These are phyloP conservation scores for Neurospora hispaniola DNA, from an alignment of 495 filamentous ascomycete genomes.

Conservation along the genomic window DNA sequence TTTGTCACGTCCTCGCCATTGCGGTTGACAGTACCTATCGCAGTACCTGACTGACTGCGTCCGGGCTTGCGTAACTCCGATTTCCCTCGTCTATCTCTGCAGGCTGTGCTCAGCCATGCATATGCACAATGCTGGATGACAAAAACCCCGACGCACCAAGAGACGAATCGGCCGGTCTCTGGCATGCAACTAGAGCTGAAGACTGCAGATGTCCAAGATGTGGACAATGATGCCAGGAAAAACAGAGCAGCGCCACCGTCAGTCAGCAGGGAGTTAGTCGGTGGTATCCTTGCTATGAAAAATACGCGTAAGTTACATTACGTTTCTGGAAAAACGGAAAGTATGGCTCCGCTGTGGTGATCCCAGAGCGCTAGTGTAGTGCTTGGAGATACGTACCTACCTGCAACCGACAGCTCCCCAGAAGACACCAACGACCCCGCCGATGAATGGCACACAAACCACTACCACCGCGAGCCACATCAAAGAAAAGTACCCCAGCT, in stretches of 20 bases:
- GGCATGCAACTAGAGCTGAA: constrained; percentile 35
- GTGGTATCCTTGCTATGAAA: constrained; percentile 5
- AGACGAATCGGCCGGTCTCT: constrained; percentile 27
- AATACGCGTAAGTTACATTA: neutral
- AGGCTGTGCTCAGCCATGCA: constrained; percentile 39
- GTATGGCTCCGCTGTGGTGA: neutral
- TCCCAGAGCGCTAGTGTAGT: constrained; percentile 2
- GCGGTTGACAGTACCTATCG: neutral
- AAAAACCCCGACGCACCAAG: constrained; percentile 17
- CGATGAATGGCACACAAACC: neutral
- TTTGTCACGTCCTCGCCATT: neutral
- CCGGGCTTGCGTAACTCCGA: neutral
- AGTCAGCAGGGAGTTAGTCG: constrained; percentile 4
- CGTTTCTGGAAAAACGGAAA: constrained; percentile 5
- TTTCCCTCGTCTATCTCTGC: constrained; percentile 4
- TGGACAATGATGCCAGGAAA: neutral
- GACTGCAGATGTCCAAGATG: constrained; percentile 29
- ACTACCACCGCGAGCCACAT: neutral
- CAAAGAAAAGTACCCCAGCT: neutral
- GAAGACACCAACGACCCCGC: neutral
- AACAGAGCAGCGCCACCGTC: constrained; percentile 26
- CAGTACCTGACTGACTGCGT: neutral
- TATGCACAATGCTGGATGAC: constrained; percentile 27
- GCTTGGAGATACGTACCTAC: neutral
- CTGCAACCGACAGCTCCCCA: neutral